Evolutionary conservation across 2,329 filamentous ascomycete species (phyloP).

Genomic region (Graphilbum ipis-grandicollis): DNA sequence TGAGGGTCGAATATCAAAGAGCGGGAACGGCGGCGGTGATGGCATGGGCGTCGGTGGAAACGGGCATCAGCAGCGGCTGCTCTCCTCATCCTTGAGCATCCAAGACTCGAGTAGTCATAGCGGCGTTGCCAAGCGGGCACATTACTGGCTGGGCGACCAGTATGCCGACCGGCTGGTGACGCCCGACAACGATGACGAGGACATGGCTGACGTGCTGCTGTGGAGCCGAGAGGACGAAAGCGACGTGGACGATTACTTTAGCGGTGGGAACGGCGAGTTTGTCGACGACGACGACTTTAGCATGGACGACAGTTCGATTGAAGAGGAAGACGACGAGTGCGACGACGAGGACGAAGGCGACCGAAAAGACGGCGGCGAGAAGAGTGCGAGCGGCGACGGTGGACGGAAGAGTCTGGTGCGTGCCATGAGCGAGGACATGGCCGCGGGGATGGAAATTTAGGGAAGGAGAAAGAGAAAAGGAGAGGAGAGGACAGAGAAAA

Average conservation of each 20-base stretch:
- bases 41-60: too few species aligned
- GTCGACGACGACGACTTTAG: conserved; percentile 25
- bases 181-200: conserved; percentile 26
- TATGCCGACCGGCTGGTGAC: conserved; percentile 28
- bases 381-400: conserved; percentile 16
- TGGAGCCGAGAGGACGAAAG: conserved; percentile 43
- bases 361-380: conserved; percentile 14
- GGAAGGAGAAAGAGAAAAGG: too few species aligned
- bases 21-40: background rate
- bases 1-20: background rate
- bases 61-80: background rate
- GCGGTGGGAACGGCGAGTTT: conserved; percentile 26
- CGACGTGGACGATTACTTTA: conserved; percentile 34
- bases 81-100: conserved; percentile 10
- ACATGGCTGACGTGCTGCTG: conserved; percentile 30
- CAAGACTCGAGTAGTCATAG: conserved; percentile 12
- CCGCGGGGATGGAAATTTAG: conserved; percentile 35
- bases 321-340: conserved; percentile 19
- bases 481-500: too few species aligned
- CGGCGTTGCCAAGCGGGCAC: conserved; percentile 62
- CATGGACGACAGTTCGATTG: conserved; percentile 15
- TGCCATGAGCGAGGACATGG: conserved; percentile 45
- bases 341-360: conserved; percentile 24
- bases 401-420: conserved; percentile 26
- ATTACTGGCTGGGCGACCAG: conserved; percentile 71